Conservation (phyloP, 345 rosid species). For the Turnera subulata region DNA sequence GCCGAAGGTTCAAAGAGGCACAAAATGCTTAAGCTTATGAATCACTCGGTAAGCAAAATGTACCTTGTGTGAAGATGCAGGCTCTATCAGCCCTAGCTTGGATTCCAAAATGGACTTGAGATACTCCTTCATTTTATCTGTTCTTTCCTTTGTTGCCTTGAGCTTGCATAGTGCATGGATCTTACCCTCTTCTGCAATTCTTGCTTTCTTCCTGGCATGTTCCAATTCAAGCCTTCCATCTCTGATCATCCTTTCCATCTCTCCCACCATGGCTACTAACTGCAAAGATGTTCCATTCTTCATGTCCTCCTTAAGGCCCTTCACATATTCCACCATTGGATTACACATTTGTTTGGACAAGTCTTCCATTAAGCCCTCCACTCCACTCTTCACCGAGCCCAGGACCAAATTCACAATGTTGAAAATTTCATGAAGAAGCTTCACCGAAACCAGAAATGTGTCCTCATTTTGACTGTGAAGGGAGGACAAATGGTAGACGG, state of each 20-base stretch:
- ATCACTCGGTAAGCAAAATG: not conserved
- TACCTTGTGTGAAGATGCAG: constrained; percentile 4
- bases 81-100: constrained; percentile 15
- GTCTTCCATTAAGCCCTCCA: constrained; percentile 41
- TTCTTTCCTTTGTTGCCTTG: constrained; percentile 37
- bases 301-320: constrained; percentile 42
- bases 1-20: not conserved
- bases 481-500: constrained; percentile 20
- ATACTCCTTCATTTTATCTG: constrained; percentile 30
- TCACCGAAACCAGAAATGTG: constrained; percentile 29
- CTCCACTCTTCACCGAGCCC: constrained; percentile 46
- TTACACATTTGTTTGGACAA: constrained; percentile 44
- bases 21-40: not conserved
- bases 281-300: constrained; percentile 38
- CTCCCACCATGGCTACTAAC: constrained; percentile 38
- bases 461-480: constrained; percentile 37
- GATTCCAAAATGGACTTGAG: constrained; percentile 21
- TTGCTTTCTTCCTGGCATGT: constrained; percentile 41
- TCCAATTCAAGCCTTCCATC: constrained; percentile 41
- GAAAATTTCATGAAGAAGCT: constrained; percentile 39
- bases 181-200: constrained; percentile 46
- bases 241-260: constrained; percentile 41
- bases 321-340: constrained; percentile 55
- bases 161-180: constrained; percentile 37
- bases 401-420: constrained; percentile 33